Conservation (phyloP, 2,329 filamentous ascomycete species). For the Venturia asperata region DNA sequence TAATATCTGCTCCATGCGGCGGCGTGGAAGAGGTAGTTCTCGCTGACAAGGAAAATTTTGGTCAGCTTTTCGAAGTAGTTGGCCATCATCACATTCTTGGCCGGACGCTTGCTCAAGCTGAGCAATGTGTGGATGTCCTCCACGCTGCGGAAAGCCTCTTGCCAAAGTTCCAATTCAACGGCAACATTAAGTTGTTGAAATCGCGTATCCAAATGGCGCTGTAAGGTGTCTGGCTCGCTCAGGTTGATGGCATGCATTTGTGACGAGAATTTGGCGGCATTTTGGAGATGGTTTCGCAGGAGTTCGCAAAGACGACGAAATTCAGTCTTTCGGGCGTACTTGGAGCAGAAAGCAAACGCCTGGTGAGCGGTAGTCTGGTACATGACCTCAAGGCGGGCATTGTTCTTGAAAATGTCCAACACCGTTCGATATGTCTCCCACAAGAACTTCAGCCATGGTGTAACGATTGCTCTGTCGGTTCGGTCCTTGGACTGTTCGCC, state of each 20-base stretch:
- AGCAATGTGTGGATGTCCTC: conserved; percentile 98
- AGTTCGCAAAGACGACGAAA: conserved; percentile 98
- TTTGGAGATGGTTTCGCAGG: conserved; percentile 96
- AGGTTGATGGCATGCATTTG: conserved; percentile 99
- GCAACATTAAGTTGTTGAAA: conserved; percentile 98
- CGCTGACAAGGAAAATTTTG: conserved; percentile 95
- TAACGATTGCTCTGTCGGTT: conserved; percentile 95
- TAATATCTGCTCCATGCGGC: conserved; percentile 97
- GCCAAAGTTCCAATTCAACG: conserved; percentile 96
- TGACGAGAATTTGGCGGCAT: conserved; percentile 95
- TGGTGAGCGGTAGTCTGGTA: conserved; percentile 98
- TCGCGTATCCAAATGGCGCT: conserved; percentile 93
- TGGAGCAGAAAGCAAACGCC: conserved; percentile 97
- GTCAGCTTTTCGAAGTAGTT: conserved; percentile 99
- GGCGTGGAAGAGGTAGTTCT: conserved; percentile 99
- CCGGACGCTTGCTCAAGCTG: conserved; percentile 93
- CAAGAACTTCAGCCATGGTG: conserved; percentile 97
- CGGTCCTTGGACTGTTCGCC: conserved; percentile 96
- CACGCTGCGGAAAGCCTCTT: conserved; percentile 98
- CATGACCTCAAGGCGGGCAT: conserved; percentile 92
- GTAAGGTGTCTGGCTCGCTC: conserved; percentile 92
- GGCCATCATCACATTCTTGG: conserved; percentile 99
- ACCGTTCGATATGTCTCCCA: conserved; percentile 99
- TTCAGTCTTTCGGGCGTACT: conserved; percentile 97
- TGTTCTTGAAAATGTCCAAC: conserved; percentile 97